These are phyloP conservation scores for Metschnikowia anglica DNA, from an alignment of 805 yeast genomes.

Conservation along the genomic window DNA sequence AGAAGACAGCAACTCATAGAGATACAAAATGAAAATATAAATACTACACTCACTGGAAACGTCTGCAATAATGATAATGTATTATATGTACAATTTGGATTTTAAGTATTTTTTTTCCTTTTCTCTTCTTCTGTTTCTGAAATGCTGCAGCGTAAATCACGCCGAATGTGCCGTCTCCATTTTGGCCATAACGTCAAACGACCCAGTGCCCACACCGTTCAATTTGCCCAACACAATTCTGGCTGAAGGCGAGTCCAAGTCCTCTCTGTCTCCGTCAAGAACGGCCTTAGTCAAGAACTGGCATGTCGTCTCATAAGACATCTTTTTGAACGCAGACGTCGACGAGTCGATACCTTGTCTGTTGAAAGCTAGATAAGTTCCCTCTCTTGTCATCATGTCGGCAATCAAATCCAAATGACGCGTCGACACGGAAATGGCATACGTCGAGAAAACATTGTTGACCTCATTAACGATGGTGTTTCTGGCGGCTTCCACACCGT, in stretches of 20 bases:
- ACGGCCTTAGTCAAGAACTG: slow-evolving; percentile 97
- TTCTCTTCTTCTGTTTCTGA: neutral
- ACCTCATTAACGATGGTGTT: slow-evolving; percentile 95
- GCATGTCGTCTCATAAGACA: slow-evolving; percentile 98
- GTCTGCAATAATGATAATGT: neutral
- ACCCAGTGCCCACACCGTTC: slow-evolving; percentile 92
- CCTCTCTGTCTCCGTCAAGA: slow-evolving; percentile 85
- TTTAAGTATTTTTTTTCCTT: neutral
- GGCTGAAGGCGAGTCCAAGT: slow-evolving; percentile 88
- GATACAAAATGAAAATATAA: neutral
- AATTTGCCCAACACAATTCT: slow-evolving; percentile 90
- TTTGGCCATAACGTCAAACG: slow-evolving; percentile 73
- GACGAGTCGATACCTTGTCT: slow-evolving; percentile 97
- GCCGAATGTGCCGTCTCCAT: slow-evolving; percentile 5
- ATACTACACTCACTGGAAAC: no score
- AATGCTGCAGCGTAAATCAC: no score
- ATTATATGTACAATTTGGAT: slow-evolving; percentile 1
- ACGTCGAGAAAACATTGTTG: slow-evolving; percentile 91
- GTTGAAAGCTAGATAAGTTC: slow-evolving; percentile 92
- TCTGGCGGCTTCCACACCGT: slow-evolving; percentile 99
- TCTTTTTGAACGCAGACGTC: slow-evolving; percentile 95
- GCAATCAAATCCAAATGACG: slow-evolving; percentile 97
- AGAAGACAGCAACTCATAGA: neutral
- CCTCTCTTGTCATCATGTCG: slow-evolving; percentile 99
- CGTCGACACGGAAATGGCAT: slow-evolving; percentile 87